Evolutionary conservation across 2,329 filamentous ascomycete species (phyloP).

Genomic region (Arthroderma sp.): DNA sequence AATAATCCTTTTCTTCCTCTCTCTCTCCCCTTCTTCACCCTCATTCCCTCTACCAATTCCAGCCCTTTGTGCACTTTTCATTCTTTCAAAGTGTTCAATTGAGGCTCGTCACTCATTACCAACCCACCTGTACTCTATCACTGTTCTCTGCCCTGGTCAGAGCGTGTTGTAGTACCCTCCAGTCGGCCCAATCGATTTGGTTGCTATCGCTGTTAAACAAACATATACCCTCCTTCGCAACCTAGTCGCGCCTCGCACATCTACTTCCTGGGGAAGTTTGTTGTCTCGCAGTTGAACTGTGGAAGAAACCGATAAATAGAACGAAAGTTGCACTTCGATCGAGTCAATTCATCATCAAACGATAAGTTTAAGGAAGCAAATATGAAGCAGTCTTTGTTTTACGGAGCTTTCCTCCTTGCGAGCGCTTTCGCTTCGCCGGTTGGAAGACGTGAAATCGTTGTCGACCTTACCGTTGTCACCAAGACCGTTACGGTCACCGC

Average conservation of each 20-base stretch:
- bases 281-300: slow-evolving; percentile 21
- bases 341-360: not conserved
- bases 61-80: slow-evolving; percentile 13
- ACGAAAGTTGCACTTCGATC: no score
- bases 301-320: slow-evolving; percentile 6
- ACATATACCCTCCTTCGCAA: not conserved
- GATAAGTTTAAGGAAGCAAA: not conserved
- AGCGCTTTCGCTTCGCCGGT: slow-evolving; percentile 22
- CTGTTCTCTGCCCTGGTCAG: slow-evolving; percentile 18
- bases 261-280: slow-evolving; percentile 27
- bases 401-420: slow-evolving; percentile 25
- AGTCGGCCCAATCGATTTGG: not conserved
- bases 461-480: slow-evolving; percentile 25
- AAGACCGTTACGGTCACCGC: slow-evolving; percentile 24
- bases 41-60: slow-evolving; percentile 7
- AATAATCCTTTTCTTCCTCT: not conserved
- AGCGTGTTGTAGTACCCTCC: not conserved
- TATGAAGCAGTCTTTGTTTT: slow-evolving; percentile 18
- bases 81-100: slow-evolving; percentile 14
- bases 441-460: slow-evolving; percentile 24
- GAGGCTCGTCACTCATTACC: slow-evolving; percentile 10
- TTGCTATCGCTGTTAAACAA: slow-evolving; percentile 4
- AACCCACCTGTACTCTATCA: not conserved
- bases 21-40: not conserved
- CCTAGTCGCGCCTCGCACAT: slow-evolving; percentile 1